Evolutionary conservation across 2,329 filamentous ascomycete species (phyloP), one percentile per base, ranked within the genome.

Genomic region (Colletotrichum cordylinicola): DNA sequence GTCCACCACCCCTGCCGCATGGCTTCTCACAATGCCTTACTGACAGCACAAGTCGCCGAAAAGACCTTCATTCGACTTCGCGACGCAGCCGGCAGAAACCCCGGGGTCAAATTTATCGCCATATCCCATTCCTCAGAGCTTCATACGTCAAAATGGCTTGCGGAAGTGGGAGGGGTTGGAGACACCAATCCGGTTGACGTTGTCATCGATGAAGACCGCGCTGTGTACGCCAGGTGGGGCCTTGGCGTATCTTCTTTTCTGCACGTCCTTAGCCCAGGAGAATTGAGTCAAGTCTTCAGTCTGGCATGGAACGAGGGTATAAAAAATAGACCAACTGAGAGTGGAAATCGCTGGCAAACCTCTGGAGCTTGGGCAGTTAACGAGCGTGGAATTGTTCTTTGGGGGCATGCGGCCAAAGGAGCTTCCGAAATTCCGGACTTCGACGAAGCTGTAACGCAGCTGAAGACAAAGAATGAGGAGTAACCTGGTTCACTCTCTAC

Each of bases 301-400:
- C 84, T 95, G 31, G 91, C 90, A 15, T 89, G 87, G 77, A 85
- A 90, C 65, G 92, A 95, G 81, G 89, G 91, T 16, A 93, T 95
- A 78, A 93, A 90, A 89, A 93, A 93, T 81, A 84, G 90, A 29
- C 87, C 91, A 4, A 92, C 91, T 4, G 91, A 93, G 83, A 93
- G 90, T 80, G 93, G 93, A 52, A 91, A 85, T 78, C 84, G 92
- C 68, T 95, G 93, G 93, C 93, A 95, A 87, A 93, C 86, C 31
- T 87, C 89, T 61, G 93, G 93, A 33, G 90, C 90, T 33, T 95
- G 92, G 84, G 92, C 90, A 13, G 80, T 86, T 13, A 64, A 73
- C 21, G 56, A 33, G 33, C 7, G 24, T 18, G 73, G 70, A 13
- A 37, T 27, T 15, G 15, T 75, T 4, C 48, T 35, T 4, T 75